Base-by-base conservation (phyloP, 805 yeast species). In the Suhomyces emberorum region DNA sequence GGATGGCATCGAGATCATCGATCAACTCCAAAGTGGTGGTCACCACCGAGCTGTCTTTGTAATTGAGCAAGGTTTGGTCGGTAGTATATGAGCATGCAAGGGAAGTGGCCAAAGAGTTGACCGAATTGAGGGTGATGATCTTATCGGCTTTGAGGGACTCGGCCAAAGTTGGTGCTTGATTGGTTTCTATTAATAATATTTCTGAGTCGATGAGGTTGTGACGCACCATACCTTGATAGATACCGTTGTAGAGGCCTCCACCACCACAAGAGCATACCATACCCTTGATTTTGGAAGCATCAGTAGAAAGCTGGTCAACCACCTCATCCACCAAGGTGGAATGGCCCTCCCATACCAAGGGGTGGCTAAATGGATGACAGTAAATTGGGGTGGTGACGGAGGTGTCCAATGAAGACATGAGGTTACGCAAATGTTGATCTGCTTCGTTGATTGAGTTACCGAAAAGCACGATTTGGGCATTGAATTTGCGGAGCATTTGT, bases 101-200 rank as follows among this genome's bases (percentile, higher is more conserved):
- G 7, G 59, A 51, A 19, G 55, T 47, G 3, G 62, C 54, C 11
- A 54, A 19, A 0, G 65, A 57, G 4, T 49, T 45, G 3, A 63
- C 54, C 24, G 35, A 51, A 15, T 33, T 28, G 29, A 58, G 49
- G 3, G 52, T 37, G 4, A 61, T 54, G 4, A 63, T 52, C 27
- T 52, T 57, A 11, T 32, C 20, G 2, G 65, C 48, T 40, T 61
- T 57, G 30, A 82, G 54, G 1, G 84, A 72, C 28, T 63, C 63
- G 46, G 70, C 59, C 38, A 82, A 70, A 0, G 83, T 76, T 8
- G 82, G 80, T 10, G 81, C 79, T 15, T 80, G 81, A n/a, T 55
- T 60, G 0, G 88, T 79, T 51, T 82, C 88, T 3, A 79, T 70
- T 11, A 40, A 74, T 62, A 44, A 64, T 40, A 59, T 54, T 41